Base-by-base conservation (phyloP, 495 filamentous ascomycete species). In the Cetradonia linearis region DNA sequence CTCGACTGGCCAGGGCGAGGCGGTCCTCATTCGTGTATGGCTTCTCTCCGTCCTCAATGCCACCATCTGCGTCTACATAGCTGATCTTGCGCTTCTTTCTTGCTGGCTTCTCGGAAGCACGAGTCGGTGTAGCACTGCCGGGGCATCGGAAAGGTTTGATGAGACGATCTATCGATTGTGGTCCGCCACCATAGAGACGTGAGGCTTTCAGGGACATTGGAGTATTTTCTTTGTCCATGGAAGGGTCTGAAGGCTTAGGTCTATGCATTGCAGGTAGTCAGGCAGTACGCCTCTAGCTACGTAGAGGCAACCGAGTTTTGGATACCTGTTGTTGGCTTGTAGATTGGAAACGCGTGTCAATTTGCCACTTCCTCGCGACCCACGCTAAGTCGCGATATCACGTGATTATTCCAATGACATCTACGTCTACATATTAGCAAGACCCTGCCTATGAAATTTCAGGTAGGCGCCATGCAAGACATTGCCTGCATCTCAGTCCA, bases 111-210 rank as follows among this genome's bases (percentile, higher is more conserved):
- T 88, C 87, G 2, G 86, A 87, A n/a, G 79, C 73, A 34, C 88
- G 81, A 30, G 79, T 83, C 0, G 82, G 76, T 1, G 80, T 86
- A 8, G 89, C 87, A 10, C 86, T 84, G 30, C 91, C 89, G 16
- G 93, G 93, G 63, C 92, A 96, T 81, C 86, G 93, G 74, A 99
- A 99, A 3, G 93, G 93, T 65, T 83, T 89, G 53, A 81, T 74
- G 4, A 98, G 82, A 46, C 84, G 82, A 58, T 95, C 88, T 55
- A 83, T 71, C 3, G 82, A 79, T 38, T 81, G 78, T 34, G 77
- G 70, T 11, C 73, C 71, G 33, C 72, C 70, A 27, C 64, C 69
- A 69, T 68, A 67, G 7, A 72, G 60, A 42, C 71, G 65, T 11
- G 57, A 54, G 46, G 68, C 54, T 59, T 72, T 72, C 49, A 71